Evolutionary conservation across 495 filamentous ascomycete species (phyloP), one percentile per base, ranked within the genome.

Genomic region (Penicillium diatomitis): DNA sequence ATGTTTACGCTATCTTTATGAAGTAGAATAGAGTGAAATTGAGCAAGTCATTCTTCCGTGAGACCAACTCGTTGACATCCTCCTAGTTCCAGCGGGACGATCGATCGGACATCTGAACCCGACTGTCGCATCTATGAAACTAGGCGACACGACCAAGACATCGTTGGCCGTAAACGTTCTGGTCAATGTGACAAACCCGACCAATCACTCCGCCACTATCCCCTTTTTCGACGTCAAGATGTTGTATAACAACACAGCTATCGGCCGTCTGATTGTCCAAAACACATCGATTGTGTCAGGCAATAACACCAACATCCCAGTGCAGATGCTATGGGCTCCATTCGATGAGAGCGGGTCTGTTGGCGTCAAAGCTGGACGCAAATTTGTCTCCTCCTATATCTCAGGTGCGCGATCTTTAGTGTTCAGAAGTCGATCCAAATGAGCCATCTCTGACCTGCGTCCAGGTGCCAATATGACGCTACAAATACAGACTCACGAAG

Each of bases 151-250:
- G 0, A 81, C 82, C 4, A 66, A 75, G 37, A 76, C 81, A 10
- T 85, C 82, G 4, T 64, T 96, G 20, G 79, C 76, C 9, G 63
- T 96, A 7, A 70, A 78, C 50, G 83, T 87, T 7, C 68, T 59
- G 20, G 68, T 94, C 48, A 92, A 90, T 60, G 71, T 96, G 50
- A 91, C 86, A 2, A 98, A 98, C 58, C 92, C 92, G 3, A 94
- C 89, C 1, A 70, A 81, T 0, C 96, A 96, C 64, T 82, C 86
- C 28, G 88, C 86, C 0, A 71, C 73, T 12, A 69, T 98, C 36
- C 91, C 92, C 6, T 91, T 82, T 51, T 56, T 86, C 41, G 87
- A 88, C 58, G 70, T 95, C 34, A 74, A 88, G 48, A 59, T 97
- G 32, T 60, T 86, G 30, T 82, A 75, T 61, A 92, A 95, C 55